Conservation (phyloP, 2,329 filamentous ascomycete genomes). For the Phialocephala sp. region DNA sequence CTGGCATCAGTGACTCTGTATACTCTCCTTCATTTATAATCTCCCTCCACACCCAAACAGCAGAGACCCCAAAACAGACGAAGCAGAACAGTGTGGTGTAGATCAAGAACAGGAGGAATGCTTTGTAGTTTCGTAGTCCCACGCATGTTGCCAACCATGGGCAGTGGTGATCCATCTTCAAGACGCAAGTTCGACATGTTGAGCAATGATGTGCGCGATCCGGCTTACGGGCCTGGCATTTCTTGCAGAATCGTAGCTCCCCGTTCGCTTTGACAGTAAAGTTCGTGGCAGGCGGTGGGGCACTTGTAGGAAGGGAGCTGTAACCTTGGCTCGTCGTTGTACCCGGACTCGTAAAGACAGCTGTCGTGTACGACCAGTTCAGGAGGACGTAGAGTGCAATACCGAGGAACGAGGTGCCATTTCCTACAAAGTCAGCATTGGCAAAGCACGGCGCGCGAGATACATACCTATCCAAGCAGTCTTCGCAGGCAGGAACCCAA, state of each 20-base stretch:
- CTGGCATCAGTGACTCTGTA: constrained; percentile 78
- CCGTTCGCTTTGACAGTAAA: constrained; percentile 94
- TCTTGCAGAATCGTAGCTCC: constrained; percentile 91
- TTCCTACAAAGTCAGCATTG: constrained; percentile 49
- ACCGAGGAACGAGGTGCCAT: constrained; percentile 64
- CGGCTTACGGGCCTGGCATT: constrained; percentile 92
- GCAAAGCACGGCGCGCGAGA: neutral
- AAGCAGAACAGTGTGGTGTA: constrained; percentile 90
- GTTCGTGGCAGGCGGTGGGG: constrained; percentile 65
- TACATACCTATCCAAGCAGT: constrained; percentile 63
- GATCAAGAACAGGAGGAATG: constrained; percentile 89
- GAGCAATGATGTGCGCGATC: constrained; percentile 97
- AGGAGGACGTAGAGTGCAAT: constrained; percentile 77
- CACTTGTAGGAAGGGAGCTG: constrained; percentile 78
- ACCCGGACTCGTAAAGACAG: constrained; percentile 91
- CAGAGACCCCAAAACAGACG: constrained; percentile 77
- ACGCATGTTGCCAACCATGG: constrained; percentile 98
- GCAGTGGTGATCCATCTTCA: constrained; percentile 99
- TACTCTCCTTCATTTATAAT: constrained; percentile 73
- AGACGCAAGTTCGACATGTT: constrained; percentile 88
- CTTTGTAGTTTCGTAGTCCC: constrained; percentile 92
- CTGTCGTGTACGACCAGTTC: constrained; percentile 88
- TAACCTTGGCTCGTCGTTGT: constrained; percentile 71
- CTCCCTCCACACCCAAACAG: constrained; percentile 84
- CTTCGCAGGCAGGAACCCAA: constrained; percentile 64